A percentile compares a stretch with the other conserved stretches of the same genome.
Evolutionary conservation across 352 stramenopile species (phyloP).

Genomic region (Phytophthora gonapodyides): DNA sequence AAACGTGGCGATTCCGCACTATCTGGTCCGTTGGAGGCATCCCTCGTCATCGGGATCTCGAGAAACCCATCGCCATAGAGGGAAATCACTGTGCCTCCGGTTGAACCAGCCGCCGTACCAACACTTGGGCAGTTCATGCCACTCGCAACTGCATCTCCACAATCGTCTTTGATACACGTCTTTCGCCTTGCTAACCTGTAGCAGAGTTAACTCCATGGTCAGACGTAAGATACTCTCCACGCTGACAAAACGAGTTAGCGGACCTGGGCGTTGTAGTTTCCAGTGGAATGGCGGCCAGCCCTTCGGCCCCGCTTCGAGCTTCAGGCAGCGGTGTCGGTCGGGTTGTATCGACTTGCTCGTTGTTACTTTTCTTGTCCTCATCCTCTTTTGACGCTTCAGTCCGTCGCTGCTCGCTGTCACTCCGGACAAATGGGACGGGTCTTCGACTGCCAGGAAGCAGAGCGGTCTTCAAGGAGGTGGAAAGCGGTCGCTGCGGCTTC

Average conservation of each 20-base stretch:
- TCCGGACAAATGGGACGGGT: conserved; percentile 7
- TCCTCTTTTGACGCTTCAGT: neutral
- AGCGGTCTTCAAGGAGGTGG: neutral
- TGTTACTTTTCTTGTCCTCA: no score
- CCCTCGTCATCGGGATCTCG: conserved; percentile 32
- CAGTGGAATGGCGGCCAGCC: no score
- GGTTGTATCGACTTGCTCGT: no score
- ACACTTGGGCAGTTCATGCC: neutral
- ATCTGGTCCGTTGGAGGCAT: conserved; percentile 1
- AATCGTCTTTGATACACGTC: neutral
- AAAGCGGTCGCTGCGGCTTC: conserved; percentile 20
- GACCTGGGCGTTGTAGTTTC: no score
- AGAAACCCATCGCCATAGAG: conserved; percentile 62
- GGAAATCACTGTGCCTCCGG: conserved; percentile 35
- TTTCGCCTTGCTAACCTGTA: neutral
- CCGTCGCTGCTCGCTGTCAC: neutral
- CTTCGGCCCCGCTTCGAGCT: no score
- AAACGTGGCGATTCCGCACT: neutral
- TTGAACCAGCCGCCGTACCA: neutral
- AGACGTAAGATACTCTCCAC: no score
- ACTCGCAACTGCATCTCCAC: neutral
- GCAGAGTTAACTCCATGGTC: no score
- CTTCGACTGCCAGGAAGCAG: neutral
- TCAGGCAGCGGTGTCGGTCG: no score
- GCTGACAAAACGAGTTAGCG: no score